Base-by-base conservation (phyloP, 257 asterid species). In the Forsythia suspensa region DNA sequence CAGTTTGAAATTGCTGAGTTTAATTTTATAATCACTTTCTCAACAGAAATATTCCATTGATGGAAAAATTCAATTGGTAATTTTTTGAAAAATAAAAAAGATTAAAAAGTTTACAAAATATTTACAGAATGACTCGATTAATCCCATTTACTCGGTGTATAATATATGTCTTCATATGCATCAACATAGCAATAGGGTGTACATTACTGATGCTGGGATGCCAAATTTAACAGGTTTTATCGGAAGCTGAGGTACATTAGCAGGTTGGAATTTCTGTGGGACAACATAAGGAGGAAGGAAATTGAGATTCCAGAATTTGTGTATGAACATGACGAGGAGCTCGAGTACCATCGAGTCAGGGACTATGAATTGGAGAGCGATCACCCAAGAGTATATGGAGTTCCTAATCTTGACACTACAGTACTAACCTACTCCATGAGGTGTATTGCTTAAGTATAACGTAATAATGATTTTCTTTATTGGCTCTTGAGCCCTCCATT, bases 281-380 rank as follows among this genome's bases (percentile, higher is more conserved):
- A 87, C 39, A 73, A 84, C 29, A 78, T 94, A 34, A 80, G 88
- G 83, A 77, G 91, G 83, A 88, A 85, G 65, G 92, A 83, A 75
- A 74, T 90, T 1, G 91, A 92, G 84, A 82, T 92, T 55, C 98
- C 98, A 38, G 95, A 92, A 70, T 92, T 94, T 5, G 98, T 94
- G 81, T 78, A 84, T 76, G 97, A 92, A n/a, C 86, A 87, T 29
- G 98, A 94, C 18, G 92, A 91, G 40, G 88, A 87, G 75, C 79
- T 91, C 76, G 97, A 92, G 79, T 73, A 72, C 43, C 81, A 87
- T 1, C 84, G 24, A 16, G 20, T 88, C 12, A 72, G 86, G 46
- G 93, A 91, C 73, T 91, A 89, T 48, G 97, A 95, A 42, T 59
- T 91, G 70, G 98, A 94, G 85, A 91, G 97, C 67, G 97, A 92